Base-by-base conservation (phyloP, 257 asterid species). In the Verbena officinalis region DNA sequence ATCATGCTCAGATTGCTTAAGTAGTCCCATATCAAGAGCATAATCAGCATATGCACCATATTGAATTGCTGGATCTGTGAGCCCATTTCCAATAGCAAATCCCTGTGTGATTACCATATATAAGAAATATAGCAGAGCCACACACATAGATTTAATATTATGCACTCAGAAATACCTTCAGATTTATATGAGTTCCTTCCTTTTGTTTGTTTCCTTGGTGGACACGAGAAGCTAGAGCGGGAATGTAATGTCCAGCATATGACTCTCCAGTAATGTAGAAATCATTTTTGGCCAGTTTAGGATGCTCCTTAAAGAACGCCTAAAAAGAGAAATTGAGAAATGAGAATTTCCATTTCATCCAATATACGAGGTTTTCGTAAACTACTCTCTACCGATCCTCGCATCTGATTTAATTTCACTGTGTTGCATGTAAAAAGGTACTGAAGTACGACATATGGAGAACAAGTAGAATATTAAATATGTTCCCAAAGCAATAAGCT, bases 191-290 rank as follows among this genome's bases (percentile, higher is more conserved):
- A 69, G 77, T 73, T 69, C 98, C 98, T 77, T 83, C 90, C 44
- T 83, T 86, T 54, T 70, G 95, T 79, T 91, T 86, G 86, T 91
- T 89, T 67, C 95, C 98, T 38, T 39, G 76, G 83, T 91, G 86
- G 71, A 91, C 85, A 64, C 96, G 89, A 56, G 96, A 85, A 70
- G 98, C 98, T 72, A 91, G 77, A 74, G 98, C 96, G 69, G 98
- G 98, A 65, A 91, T 86, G 48, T 91, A 91, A 63, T 91, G 98
- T 56, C 98, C 98, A 64, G 98, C 98, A 73, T 91, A 91, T 24
- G 98, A 91, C 77, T 91, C 98, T 49, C 98, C 98, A 59, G 96
- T 89, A 59, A 91, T 91, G 83, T 75, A 91, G 68, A 91, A 91
- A 70, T 89, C 96, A 69, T 89, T 91, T 60, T 83, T 69, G 1